These are phyloP conservation scores for Colletotrichum falcatum DNA, from an alignment of 2,329 filamentous ascomycete species.

Conservation along the genomic window DNA sequence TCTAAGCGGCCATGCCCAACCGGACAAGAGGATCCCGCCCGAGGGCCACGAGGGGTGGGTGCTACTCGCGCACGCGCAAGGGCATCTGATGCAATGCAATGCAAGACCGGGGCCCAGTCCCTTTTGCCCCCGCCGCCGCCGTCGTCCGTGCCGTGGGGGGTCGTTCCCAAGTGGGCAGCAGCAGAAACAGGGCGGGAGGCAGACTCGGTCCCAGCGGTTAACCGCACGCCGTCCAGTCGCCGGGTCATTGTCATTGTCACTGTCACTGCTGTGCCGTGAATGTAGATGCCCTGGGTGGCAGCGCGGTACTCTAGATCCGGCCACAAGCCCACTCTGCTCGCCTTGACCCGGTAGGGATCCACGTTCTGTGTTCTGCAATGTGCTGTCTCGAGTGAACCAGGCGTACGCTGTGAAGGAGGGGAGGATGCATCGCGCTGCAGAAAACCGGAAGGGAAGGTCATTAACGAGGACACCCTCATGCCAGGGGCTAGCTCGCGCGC, in stretches of 20 bases:
- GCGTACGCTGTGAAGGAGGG: background rate
- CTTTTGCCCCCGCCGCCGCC: background rate
- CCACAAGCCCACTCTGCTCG: background rate
- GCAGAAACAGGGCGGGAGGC: background rate
- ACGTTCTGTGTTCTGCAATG: background rate
- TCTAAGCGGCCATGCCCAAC: background rate
- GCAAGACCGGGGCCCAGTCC: constrained; percentile 19
- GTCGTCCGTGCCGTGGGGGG: constrained; percentile 19
- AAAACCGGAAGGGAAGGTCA: background rate
- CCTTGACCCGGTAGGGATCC: background rate
- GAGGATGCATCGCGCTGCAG: background rate
- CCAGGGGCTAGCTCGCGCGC: background rate
- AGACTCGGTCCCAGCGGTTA: background rate
- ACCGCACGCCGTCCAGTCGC: background rate
- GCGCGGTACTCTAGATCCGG: background rate
- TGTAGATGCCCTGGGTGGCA: constrained; percentile 2
- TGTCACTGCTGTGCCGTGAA: constrained; percentile 6
- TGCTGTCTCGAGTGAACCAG: background rate
- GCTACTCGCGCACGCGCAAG: constrained; percentile 7
- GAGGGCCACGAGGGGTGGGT: background rate
- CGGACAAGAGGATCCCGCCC: constrained; percentile 4
- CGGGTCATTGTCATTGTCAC: background rate
- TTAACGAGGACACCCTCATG: constrained; percentile 36
- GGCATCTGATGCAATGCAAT: constrained; percentile 38
- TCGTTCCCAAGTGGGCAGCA: background rate